phyloP scores from a whole-genome alignment of 2,329 filamentous ascomycete genomes.

The Monosporascus cannonballus region DNA sequence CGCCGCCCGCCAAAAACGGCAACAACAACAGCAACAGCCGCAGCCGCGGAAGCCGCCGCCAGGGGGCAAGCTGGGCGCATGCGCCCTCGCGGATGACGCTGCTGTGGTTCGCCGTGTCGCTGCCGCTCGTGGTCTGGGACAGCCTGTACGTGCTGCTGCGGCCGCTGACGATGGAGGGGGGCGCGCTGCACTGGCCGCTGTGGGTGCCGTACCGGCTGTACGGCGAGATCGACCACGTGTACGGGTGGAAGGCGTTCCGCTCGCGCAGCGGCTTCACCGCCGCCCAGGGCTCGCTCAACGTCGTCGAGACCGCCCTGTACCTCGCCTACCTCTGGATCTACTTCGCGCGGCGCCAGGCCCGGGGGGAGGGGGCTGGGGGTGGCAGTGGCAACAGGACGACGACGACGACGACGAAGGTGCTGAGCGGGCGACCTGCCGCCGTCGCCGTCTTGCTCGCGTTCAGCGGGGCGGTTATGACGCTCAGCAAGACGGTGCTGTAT shows the following conservation, averaged over 20 bases:
- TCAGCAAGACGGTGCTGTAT: constrained; percentile 57
- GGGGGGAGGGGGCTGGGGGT: constrained; percentile 3
- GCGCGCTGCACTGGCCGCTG: constrained; percentile 62
- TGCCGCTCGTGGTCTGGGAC: constrained; percentile 81
- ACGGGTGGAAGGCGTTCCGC: constrained; percentile 69
- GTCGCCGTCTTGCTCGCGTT: constrained; percentile 43
- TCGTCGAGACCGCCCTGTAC: constrained; percentile 63
- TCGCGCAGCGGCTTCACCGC: constrained; percentile 67
- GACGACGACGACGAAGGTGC: constrained; percentile 18
- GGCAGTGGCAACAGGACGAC: not conserved
- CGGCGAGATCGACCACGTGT: constrained; percentile 71
- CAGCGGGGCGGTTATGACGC: constrained; percentile 51
- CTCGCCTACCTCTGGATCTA: constrained; percentile 44
- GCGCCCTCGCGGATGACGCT: constrained; percentile 42
- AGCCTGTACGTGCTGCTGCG: constrained; percentile 71
- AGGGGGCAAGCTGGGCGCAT: constrained; percentile 33
- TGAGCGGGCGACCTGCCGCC: constrained; percentile 39
- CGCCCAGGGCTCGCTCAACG: constrained; percentile 66
- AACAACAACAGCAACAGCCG: not conserved
- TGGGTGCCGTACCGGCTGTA: constrained; percentile 78
- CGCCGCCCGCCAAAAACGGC: not conserved
- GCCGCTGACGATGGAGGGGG: constrained; percentile 76
- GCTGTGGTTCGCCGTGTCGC: constrained; percentile 66
- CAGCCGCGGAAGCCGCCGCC: not conserved
- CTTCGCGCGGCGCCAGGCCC: constrained; percentile 15